Evolutionary conservation across 1,284 basidiomycete genomes (phyloP).

Genomic region (Tilletia walkeri): DNA sequence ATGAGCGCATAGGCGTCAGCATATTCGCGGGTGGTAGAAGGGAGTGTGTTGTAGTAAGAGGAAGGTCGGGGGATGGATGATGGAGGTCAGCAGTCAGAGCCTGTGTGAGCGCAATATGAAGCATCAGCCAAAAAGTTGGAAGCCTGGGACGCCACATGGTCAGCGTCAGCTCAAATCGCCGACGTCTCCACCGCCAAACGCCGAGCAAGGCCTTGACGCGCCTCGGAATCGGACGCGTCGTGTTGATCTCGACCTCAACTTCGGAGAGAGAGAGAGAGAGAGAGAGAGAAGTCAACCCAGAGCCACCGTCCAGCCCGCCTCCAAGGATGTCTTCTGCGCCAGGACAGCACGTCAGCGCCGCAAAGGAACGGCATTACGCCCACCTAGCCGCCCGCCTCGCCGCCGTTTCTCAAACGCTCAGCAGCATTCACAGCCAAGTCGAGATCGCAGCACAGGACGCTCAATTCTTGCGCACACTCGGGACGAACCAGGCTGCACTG

Average conservation of each 20-base stretch:
- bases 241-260: background rate
- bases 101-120: too few relatives aligned
- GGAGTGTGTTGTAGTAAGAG: too few relatives aligned
- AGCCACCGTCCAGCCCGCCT: background rate
- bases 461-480: constrained; percentile 19
- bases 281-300: background rate
- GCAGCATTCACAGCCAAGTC: constrained; percentile 21
- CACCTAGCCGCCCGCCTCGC: constrained; percentile 25
- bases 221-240: background rate
- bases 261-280: too few relatives aligned
- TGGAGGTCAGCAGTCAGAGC: too few relatives aligned
- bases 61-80: too few relatives aligned
- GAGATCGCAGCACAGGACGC: constrained; percentile 25
- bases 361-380: constrained; percentile 29
- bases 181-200: too few relatives aligned
- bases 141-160: too few relatives aligned
- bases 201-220: too few relatives aligned
- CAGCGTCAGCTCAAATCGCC: too few relatives aligned
- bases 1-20: background rate
- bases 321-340: constrained; percentile 11
- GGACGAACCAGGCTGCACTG: constrained; percentile 23
- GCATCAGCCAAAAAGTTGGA: too few relatives aligned
- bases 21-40: background rate
- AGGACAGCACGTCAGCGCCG: constrained; percentile 11
- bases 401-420: constrained; percentile 16